Evolutionary conservation across 768 basidiomycete genomes (phyloP), one percentile per base, ranked within the genome.

Genomic region (Boletus fagicola): DNA sequence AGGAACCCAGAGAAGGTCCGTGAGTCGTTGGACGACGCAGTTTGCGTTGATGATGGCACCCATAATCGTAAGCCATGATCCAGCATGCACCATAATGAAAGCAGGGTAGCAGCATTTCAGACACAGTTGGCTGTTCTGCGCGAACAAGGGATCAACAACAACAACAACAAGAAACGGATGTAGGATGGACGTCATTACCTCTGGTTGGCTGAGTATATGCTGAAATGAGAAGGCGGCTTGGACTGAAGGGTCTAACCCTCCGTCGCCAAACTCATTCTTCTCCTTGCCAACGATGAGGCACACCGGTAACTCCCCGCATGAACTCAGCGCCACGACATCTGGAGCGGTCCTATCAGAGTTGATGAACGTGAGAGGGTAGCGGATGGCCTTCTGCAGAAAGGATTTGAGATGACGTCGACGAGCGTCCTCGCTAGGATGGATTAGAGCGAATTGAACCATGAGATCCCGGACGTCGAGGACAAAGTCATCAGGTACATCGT

Each of bases 141-240:
- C 0, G 11, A 16, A 28, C 31, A 8, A 47, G 26, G 30, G 0
- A 26, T 56, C 22, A 51, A 36, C 13, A 16, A 53, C 40, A 18
- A 8, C 35, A 10, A 36, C 15, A 5, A n/a, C 10, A 45, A 11
- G 5, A 5, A 5, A 26, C 26, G 26, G 26, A 26, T 26, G 26
- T 9, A 2, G 4, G 18, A 36, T 38, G 18, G 18, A n/a, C 16
- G 6, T 10, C 16, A 18, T 50, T n/a, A 68, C 62, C 49, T 63
- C 45, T 0, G 15, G 0, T 35, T 62, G 61, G 45, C 52, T 20
- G 53, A 67, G 61, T 40, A 62, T 46, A 10, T 49, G 53, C 5
- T 31, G 56, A 56, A 64, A 69, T 0, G 62, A 66, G 30, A 75
- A 65, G n/a, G 51, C 54, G 0, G 59, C 75, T 61, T 74, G 75